phyloP scores from a whole-genome alignment of 2,329 filamentous ascomycete species.

The Colletotrichum sidae region DNA sequence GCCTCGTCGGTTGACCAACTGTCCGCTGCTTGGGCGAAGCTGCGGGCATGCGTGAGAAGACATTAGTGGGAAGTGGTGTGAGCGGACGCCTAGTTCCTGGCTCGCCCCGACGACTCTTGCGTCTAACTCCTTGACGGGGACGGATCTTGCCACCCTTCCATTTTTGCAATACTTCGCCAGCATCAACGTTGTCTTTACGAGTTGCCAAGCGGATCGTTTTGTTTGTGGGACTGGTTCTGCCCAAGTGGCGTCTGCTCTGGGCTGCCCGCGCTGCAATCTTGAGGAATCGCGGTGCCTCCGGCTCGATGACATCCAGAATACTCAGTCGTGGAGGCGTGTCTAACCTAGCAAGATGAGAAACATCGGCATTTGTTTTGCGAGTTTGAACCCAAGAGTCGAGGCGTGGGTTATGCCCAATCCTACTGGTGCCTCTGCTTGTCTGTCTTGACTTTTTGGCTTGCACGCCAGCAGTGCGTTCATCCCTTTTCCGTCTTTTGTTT shows the following conservation, averaged over 20 bases:
- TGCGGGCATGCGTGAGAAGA: conserved; percentile 4
- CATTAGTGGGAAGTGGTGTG: conserved; percentile 15
- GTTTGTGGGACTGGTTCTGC: conserved; percentile 64
- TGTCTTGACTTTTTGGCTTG: conserved; percentile 43
- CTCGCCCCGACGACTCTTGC: not conserved
- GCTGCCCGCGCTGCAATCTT: conserved; percentile 71
- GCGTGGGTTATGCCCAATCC: not conserved
- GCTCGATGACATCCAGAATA: conserved; percentile 70
- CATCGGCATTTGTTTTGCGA: not conserved
- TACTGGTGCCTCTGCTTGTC: not conserved
- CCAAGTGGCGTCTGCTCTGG: conserved; percentile 58
- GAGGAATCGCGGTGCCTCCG: conserved; percentile 66
- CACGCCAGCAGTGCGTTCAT: conserved; percentile 31
- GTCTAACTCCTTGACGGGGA: conserved; percentile 45
- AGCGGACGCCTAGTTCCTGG: conserved; percentile 14
- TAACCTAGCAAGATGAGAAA: conserved; percentile 40
- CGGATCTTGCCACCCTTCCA: conserved; percentile 68
- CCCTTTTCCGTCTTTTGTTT: conserved; percentile 42
- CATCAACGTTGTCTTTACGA: conserved; percentile 71
- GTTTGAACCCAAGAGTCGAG: conserved; percentile 17
- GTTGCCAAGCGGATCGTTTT: conserved; percentile 72
- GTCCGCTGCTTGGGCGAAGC: conserved; percentile 7
- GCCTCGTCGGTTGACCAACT: conserved; percentile 4
- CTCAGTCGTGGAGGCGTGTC: conserved; percentile 60
- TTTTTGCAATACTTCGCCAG: conserved; percentile 60